Evolutionary conservation across 495 filamentous ascomycete genomes (phyloP).

Genomic region (Collariella sp.): DNA sequence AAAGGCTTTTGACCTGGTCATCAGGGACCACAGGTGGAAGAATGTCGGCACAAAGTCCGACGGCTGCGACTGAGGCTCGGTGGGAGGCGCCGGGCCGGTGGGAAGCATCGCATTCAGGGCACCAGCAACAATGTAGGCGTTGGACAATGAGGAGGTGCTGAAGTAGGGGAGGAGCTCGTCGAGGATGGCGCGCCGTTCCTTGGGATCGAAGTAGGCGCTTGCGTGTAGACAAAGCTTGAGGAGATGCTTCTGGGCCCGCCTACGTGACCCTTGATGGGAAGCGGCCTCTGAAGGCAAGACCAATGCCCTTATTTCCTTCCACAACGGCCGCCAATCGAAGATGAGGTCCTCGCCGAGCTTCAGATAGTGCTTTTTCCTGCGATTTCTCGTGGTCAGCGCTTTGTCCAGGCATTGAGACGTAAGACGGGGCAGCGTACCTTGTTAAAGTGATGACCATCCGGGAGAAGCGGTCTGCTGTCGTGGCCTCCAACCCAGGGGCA

Average conservation of each 20-base stretch:
- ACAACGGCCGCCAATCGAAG: conserved; percentile 87
- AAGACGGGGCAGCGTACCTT: conserved; percentile 51
- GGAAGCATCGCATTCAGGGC: conserved; percentile 80
- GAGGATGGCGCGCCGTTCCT: conserved; percentile 76
- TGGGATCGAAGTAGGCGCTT: conserved; percentile 85
- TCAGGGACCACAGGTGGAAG: conserved; percentile 92
- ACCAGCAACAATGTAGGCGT: conserved; percentile 80
- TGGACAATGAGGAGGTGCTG: conserved; percentile 81
- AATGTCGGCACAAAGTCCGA: conserved; percentile 80
- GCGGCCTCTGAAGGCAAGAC: conserved; percentile 75
- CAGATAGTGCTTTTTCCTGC: conserved; percentile 89
- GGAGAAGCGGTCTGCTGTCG: conserved; percentile 79
- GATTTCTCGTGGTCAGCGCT: conserved; percentile 18
- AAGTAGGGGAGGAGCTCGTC: conserved; percentile 94
- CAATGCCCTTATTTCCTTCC: conserved; percentile 80
- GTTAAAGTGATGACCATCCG: conserved; percentile 94
- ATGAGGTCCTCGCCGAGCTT: conserved; percentile 79
- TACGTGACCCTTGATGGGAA: conserved; percentile 38
- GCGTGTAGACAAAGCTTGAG: conserved; percentile 83
- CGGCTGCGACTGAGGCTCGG: conserved; percentile 62
- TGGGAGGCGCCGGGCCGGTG: conserved; percentile 65
- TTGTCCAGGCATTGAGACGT: background rate
- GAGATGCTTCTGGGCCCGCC: conserved; percentile 46
- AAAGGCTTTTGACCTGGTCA: conserved; percentile 80
- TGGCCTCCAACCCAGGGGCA: conserved; percentile 77